Percentiles rank a stretch among this genome's conserved stretches.
These are phyloP conservation scores for Fusarium zealandicum DNA, from an alignment of 2,329 filamentous ascomycete species.

Conservation along the genomic window DNA sequence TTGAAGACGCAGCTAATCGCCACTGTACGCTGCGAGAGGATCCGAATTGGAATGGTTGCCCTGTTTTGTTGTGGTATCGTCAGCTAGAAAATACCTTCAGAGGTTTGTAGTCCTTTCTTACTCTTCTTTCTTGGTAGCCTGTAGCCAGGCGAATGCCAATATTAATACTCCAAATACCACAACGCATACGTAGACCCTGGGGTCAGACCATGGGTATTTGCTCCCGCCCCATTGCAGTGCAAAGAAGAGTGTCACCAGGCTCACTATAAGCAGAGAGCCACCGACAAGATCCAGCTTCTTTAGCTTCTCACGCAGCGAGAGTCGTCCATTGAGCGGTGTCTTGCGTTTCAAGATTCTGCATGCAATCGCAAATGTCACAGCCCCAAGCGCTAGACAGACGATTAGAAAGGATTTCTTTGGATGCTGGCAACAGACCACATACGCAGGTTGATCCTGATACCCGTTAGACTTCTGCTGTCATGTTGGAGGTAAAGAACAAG, in stretches of 20 bases:
- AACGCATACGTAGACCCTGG: conserved; percentile 6
- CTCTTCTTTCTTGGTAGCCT: conserved; percentile 13
- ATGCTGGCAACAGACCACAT: not conserved
- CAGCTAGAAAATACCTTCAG: not conserved
- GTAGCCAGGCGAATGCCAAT: not conserved
- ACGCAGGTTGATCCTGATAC: conserved; percentile 15
- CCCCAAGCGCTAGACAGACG: not conserved
- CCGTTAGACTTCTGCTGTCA: not conserved
- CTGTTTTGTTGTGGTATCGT: not conserved
- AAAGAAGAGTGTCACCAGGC: conserved; percentile 9
- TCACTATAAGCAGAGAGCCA: conserved; percentile 8
- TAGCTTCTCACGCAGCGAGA: conserved; percentile 15
- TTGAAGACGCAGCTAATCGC: conserved; percentile 18
- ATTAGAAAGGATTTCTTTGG: not conserved
- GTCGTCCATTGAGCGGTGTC: not conserved
- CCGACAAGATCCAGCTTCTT: conserved; percentile 12
- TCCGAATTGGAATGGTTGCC: conserved; percentile 8
- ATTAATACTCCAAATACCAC: conserved; percentile 9
- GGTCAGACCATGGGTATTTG: conserved; percentile 12
- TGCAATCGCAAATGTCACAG: conserved; percentile 2
- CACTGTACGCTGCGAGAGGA: conserved; percentile 12
- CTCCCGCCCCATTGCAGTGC: conserved; percentile 22
- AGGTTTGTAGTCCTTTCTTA: not conserved
- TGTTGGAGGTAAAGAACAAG: not conserved
- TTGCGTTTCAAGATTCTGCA: conserved; percentile 3